These are phyloP conservation scores for Solanum paucissectum DNA, from an alignment of 257 asterid species.

Conservation along the genomic window DNA sequence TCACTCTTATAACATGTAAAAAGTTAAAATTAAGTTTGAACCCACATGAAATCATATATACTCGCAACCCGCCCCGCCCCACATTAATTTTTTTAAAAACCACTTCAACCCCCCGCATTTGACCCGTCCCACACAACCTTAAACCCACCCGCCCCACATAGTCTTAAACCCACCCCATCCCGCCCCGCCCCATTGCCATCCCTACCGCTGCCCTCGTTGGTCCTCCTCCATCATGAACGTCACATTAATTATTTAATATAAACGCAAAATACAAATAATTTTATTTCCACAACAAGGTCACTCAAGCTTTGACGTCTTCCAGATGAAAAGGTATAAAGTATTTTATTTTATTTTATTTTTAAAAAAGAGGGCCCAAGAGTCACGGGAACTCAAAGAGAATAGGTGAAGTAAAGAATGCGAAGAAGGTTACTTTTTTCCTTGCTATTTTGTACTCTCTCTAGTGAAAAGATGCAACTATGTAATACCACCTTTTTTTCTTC, in stretches of 20 bases:
- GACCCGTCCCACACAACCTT: too few species aligned
- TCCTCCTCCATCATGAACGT: not conserved
- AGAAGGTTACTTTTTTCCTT: not conserved
- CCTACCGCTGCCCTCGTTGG: not conserved
- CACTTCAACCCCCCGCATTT: too few species aligned
- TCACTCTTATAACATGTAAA: too few species aligned
- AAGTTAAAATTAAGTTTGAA: too few species aligned
- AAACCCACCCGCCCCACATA: too few species aligned
- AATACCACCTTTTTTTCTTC: not conserved
- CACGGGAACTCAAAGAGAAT: not conserved
- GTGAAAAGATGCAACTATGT: not conserved
- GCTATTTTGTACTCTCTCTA: not conserved
- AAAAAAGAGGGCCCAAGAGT: not conserved
- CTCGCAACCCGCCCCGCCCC: too few species aligned
- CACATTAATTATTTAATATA: not conserved
- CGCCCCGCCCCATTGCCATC: too few species aligned
- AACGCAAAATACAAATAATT: not conserved
- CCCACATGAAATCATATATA: too few species aligned
- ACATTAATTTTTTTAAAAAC: too few species aligned
- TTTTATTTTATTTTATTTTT: too few species aligned
- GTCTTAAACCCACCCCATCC: too few species aligned
- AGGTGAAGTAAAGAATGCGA: not conserved
- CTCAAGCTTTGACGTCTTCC: not conserved
- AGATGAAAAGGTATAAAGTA: not conserved
- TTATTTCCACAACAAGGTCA: not conserved